Base-by-base conservation (phyloP, 2,329 filamentous ascomycete species). In the Alternaria alternata region DNA sequence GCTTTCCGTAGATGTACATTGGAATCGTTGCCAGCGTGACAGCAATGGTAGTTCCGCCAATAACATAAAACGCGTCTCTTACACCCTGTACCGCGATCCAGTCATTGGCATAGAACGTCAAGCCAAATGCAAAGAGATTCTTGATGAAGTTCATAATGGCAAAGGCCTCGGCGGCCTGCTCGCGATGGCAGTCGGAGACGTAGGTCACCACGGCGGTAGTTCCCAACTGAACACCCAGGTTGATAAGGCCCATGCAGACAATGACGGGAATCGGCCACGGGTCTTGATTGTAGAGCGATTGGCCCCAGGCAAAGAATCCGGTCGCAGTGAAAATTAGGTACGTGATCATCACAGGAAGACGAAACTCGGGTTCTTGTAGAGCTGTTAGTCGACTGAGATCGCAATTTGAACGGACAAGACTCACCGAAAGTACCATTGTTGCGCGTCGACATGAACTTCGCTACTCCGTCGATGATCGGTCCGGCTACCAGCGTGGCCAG, bases 141-240 rank as follows among this genome's bases (percentile, higher is more conserved):
- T 71, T 72, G 53, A 71, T 54, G 20, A 72, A 70, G 48, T 72
- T 72, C 68, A 72, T 72, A 18, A 69, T 66, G 2, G 68, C 69
- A 38, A 72, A 72, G 18, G 69, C 69, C 53, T 72, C 69, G 2
- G 66, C 63, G 5, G 68, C 62, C 43, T 69, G 64, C 30, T 71
- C 69, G 14, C 67, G 67, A 49, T 72, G 69, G 47, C 68, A 67
- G 30, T 72, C 69, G 9, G 52, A 59, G 14, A 72, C 67, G 38
- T 72, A 72, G 7, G 69, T 70, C 0, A 71, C 69, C 11, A 70
- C 63, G 8, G 59, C 59, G 5, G 69, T 72, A 24, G 65, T 67
- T 14, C 65, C 66, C 6, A 72, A 52, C 38, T 71, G 68, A 2
- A 72, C 63, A 36, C 69, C 69, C 9, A 72, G 58, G 34, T 72